Evolutionary conservation across 2,329 filamentous ascomycete species (phyloP).

Genomic region (Fusarium sp.): DNA sequence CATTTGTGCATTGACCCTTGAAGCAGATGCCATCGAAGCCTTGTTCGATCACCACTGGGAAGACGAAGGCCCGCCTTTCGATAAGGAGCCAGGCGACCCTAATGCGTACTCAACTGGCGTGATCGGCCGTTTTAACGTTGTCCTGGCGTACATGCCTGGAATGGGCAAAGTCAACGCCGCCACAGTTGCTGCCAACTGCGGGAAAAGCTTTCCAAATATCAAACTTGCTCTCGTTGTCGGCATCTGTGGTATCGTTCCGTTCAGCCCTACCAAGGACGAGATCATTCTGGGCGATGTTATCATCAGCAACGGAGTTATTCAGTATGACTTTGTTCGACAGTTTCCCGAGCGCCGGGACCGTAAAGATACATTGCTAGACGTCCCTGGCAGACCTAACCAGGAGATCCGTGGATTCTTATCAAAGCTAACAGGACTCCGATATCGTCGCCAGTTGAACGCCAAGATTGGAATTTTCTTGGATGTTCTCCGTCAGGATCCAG

Average conservation of each 20-base stretch:
- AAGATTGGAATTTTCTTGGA: neutral
- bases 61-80: fast-evolving
- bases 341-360: fast-evolving
- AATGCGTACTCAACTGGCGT: neutral
- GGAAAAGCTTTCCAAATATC: neutral
- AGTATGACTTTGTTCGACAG: neutral
- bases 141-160: neutral
- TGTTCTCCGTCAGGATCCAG: neutral
- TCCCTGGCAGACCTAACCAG: fast-evolving
- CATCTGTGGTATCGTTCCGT: neutral
- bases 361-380: fast-evolving
- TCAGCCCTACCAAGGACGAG: fast-evolving
- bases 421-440: neutral
- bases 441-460: fast-evolving
- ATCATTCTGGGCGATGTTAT: neutral
- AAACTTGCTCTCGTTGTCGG: neutral
- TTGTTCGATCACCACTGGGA: neutral
- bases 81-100: neutral
- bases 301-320: neutral
- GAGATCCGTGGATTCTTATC: neutral
- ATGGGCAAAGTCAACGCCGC: neutral
- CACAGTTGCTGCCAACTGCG: neutral
- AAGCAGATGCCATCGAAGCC: neutral
- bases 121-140: neutral
- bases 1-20: neutral